phyloP scores from a whole-genome alignment of 768 basidiomycete genomes.

The Antrodiella citrinella region DNA sequence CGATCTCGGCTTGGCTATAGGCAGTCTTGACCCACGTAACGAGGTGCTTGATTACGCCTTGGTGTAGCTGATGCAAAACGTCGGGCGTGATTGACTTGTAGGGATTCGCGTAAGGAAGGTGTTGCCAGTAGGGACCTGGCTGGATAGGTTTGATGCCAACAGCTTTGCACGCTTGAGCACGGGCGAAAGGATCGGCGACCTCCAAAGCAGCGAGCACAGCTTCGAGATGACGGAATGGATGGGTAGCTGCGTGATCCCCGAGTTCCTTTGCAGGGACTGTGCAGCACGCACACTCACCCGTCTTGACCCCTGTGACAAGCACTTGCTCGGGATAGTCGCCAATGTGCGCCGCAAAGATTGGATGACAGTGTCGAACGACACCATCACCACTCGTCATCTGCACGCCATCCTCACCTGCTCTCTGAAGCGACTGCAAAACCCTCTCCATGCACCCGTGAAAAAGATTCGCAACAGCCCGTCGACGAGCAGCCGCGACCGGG shows the following conservation, averaged over 20 bases:
- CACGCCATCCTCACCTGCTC: slow-evolving; percentile 11
- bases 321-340: slow-evolving; percentile 20
- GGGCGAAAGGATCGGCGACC: no score
- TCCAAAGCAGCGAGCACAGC: no score
- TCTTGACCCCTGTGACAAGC: slow-evolving; percentile 7
- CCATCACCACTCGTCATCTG: slow-evolving; percentile 13
- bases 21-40: slow-evolving; percentile 26
- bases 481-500: slow-evolving; percentile 1
- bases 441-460: slow-evolving; percentile 14
- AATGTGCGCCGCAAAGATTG: slow-evolving; percentile 13
- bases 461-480: slow-evolving; percentile 1
- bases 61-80: slow-evolving; percentile 38
- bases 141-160: no score
- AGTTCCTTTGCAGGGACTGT: background rate
- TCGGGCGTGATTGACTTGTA: slow-evolving; percentile 28
- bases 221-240: no score
- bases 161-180: no score
- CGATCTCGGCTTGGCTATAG: slow-evolving; percentile 12
- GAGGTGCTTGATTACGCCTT: slow-evolving; percentile 38
- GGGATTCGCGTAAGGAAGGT: slow-evolving; percentile 32
- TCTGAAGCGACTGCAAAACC: slow-evolving; percentile 7
- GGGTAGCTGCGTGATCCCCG: no score
- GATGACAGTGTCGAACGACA: slow-evolving; percentile 6
- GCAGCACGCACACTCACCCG: slow-evolving; percentile 6
- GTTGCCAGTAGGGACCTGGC: no score